Conservation (phyloP, 139 green algal species). For the Tetradesmus obliquus region DNA sequence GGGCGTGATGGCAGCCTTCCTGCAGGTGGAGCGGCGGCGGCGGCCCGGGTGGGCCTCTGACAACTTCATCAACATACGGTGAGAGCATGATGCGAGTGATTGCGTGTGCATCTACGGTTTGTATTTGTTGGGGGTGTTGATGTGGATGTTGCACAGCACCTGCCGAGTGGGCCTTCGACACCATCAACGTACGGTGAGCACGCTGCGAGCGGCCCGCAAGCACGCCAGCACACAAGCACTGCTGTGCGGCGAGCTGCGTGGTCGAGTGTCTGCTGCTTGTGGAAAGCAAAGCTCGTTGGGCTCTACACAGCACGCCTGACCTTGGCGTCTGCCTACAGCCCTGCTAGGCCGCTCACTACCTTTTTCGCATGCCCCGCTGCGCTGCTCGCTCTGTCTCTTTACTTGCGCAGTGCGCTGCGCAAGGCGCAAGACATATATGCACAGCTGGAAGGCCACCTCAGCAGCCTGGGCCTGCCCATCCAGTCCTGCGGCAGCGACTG, state of each 20-base stretch:
- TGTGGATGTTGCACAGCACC: neutral
- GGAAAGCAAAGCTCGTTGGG: too few species aligned
- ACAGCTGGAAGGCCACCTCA: slow-evolving; percentile 76
- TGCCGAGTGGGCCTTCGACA: too few species aligned
- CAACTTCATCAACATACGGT: slow-evolving; percentile 77
- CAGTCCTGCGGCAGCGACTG: slow-evolving; percentile 66
- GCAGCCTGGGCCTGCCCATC: slow-evolving; percentile 59
- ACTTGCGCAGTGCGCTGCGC: slow-evolving; percentile 62
- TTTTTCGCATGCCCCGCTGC: neutral
- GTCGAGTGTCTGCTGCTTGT: too few species aligned
- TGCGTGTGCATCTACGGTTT: neutral
- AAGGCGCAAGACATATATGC: slow-evolving; percentile 82
- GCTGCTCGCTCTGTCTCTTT: neutral
- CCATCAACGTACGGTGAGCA: neutral
- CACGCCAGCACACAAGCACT: too few species aligned
- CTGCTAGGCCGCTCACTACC: neutral
- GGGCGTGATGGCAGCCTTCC: slow-evolving; percentile 70
- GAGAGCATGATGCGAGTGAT: neutral
- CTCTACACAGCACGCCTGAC: too few species aligned
- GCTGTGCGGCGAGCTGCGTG: too few species aligned
- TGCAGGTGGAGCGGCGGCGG: slow-evolving; percentile 43
- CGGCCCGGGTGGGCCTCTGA: slow-evolving; percentile 67
- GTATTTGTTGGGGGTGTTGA: neutral
- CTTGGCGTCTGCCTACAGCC: too few species aligned
- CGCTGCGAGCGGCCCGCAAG: too few species aligned